Evolutionary conservation across 805 yeast species (phyloP), one percentile per base, ranked within the genome.

Genomic region (Metschnikowia cerradonensis): DNA sequence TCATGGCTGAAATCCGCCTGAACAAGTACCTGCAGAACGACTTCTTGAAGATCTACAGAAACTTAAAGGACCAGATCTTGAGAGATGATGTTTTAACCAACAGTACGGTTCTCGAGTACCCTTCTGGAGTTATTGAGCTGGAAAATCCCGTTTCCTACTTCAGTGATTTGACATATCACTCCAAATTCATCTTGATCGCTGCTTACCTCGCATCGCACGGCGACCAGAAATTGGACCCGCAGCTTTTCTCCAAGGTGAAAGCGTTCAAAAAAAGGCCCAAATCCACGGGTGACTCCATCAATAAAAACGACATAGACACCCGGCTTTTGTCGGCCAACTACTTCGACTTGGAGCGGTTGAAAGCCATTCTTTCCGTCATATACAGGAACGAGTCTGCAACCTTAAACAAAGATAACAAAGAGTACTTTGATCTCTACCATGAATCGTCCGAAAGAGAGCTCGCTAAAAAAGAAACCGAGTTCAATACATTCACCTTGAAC

Each of bases 191-290:
- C n/a, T 67, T 90, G 14, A 77, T 90, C 32, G 89, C 96, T 1
- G 84, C 96, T 0, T 91, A 86, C 64, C 68, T 90, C 44, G 95
- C 96, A 0, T 89, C 96, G 0, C 87, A 80, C 61, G 80, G 82
- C 50, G 87, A 85, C 31, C 82, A 85, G 2, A 79, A 81, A 53
- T 78, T 78, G 60, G 97, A 90, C 65, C 70, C 83, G 60, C 78
- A 81, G 47, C 71, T 80, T 48, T 91, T 88, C 60, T 85, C 96
- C 32, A 81, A 77, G 52, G 71, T 86, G 41, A 69, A 69, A 49
- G 62, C 67, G 14, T 59, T 63, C 26, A 68, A 68, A 40, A 68
- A 66, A 52, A 42, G 72, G 73, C 36, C 65, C 71, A 60, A 56
- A 37, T 37, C 35, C 60, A 45, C 48, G 5, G 23, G 32, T 11